A percentile compares a stretch with the other conserved stretches of the same genome.
Conservation (phyloP, 495 filamentous ascomycete genomes). For the Aspergillus steynii region DNA sequence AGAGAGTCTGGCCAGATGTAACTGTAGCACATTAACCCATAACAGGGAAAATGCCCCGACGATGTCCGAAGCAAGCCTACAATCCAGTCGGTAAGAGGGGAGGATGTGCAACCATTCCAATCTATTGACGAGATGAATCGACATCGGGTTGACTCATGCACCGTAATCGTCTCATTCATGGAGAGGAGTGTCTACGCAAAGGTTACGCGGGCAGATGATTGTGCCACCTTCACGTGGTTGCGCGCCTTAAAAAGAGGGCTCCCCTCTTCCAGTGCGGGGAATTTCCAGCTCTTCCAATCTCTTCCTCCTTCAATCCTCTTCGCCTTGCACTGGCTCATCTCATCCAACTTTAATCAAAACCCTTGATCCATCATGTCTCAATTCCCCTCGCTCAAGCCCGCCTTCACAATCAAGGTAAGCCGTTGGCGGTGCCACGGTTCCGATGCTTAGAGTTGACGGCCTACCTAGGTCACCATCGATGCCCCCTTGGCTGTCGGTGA, state of each 20-base stretch:
- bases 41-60: too few species aligned
- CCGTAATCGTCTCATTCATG: too few species aligned
- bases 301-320: background rate
- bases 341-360: background rate
- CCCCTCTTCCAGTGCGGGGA: background rate
- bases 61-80: too few species aligned
- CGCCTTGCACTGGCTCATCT: background rate
- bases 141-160: too few species aligned
- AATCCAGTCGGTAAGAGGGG: too few species aligned
- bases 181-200: background rate
- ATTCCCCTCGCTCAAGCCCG: slow-evolving; percentile 44
- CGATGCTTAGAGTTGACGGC: background rate
- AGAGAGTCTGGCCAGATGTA: too few species aligned
- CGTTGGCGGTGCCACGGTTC: background rate
- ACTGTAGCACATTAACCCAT: too few species aligned
- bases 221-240: background rate
- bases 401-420: slow-evolving; percentile 44
- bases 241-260: background rate
- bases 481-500: slow-evolving; percentile 23
- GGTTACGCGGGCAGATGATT: background rate
- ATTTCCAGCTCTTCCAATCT: background rate
- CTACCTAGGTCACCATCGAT: slow-evolving; percentile 23
- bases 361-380: slow-evolving; percentile 33
- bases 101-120: too few species aligned
- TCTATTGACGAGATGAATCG: too few species aligned